These are phyloP conservation scores for Leccinum pellstonianum DNA, from an alignment of 768 basidiomycete species.

Conservation along the genomic window DNA sequence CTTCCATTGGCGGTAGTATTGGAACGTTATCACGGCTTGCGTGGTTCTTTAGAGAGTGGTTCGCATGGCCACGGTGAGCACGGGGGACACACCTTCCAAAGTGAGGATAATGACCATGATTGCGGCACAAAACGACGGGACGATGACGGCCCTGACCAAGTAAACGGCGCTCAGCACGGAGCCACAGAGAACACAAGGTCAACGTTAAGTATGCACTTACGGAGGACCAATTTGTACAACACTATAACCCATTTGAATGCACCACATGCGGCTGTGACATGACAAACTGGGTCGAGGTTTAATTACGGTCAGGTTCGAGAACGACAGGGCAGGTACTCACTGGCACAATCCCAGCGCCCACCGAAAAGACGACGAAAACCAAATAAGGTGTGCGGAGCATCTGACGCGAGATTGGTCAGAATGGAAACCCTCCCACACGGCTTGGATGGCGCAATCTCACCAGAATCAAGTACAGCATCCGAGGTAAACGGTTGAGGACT, in stretches of 20 bases:
- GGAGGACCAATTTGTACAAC: conserved; percentile 32
- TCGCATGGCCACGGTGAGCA: neutral
- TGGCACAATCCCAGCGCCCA: conserved; percentile 40
- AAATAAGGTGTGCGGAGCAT: conserved; percentile 40
- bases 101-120: conserved; percentile 39
- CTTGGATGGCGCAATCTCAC: conserved; percentile 14
- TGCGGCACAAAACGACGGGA: conserved; percentile 46
- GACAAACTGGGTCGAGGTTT: conserved; percentile 19
- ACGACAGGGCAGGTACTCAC: conserved; percentile 21
- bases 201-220: conserved; percentile 33
- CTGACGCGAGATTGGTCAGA: conserved; percentile 26
- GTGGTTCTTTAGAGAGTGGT: conserved; percentile 6
- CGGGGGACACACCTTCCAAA: conserved; percentile 43
- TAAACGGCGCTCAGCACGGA: conserved; percentile 18
- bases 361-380: conserved; percentile 41
- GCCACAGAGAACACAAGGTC: conserved; percentile 4
- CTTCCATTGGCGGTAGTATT: conserved; percentile 42
- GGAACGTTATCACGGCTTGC: conserved; percentile 43
- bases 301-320: conserved; percentile 12
- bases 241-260: conserved; percentile 48
- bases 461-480: conserved; percentile 24
- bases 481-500: conserved; percentile 23
- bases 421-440: neutral
- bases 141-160: conserved; percentile 29
- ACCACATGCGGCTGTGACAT: conserved; percentile 16